Conservation (phyloP, 768 basidiomycete species). For the Kwoniella pini region DNA sequence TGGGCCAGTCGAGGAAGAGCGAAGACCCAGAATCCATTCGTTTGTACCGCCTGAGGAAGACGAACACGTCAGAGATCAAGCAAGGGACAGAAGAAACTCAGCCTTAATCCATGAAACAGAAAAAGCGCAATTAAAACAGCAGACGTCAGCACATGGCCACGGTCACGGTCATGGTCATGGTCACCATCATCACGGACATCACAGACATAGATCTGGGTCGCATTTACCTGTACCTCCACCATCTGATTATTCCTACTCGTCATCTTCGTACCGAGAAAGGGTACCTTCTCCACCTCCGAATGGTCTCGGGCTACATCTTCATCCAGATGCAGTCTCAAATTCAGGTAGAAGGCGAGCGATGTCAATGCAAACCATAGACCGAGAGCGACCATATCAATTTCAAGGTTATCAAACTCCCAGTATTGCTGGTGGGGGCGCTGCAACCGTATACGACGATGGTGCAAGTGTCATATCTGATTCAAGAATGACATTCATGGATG, state of each 20-base stretch:
- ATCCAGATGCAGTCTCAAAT: neutral
- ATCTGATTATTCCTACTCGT: conserved; percentile 4
- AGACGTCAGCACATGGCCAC: conserved; percentile 2
- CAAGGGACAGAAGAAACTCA: conserved; percentile 15
- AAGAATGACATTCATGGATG: conserved; percentile 48
- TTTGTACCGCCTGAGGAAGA: conserved; percentile 5
- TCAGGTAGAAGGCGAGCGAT: conserved; percentile 19
- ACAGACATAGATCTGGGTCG: conserved; percentile 25
- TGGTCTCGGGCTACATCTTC: conserved; percentile 4
- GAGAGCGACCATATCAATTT: conserved; percentile 12
- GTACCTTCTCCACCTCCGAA: conserved; percentile 6
- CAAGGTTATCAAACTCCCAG: conserved; percentile 14
- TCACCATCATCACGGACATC: conserved; percentile 13
- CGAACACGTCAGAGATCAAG: neutral
- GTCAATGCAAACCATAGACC: conserved; percentile 26
- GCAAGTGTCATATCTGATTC: conserved; percentile 35
- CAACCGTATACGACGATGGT: conserved; percentile 36
- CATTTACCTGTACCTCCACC: conserved; percentile 18
- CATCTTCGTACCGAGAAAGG: conserved; percentile 5
- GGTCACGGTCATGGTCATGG: conserved; percentile 11
- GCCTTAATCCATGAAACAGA: conserved; percentile 1
- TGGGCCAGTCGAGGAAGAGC: conserved; percentile 9
- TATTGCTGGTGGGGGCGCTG: conserved; percentile 4
- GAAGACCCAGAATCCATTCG: conserved; percentile 3
- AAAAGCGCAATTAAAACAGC: neutral